phyloP scores from a whole-genome alignment of 345 rosid species.

The Camelina neglecta region DNA sequence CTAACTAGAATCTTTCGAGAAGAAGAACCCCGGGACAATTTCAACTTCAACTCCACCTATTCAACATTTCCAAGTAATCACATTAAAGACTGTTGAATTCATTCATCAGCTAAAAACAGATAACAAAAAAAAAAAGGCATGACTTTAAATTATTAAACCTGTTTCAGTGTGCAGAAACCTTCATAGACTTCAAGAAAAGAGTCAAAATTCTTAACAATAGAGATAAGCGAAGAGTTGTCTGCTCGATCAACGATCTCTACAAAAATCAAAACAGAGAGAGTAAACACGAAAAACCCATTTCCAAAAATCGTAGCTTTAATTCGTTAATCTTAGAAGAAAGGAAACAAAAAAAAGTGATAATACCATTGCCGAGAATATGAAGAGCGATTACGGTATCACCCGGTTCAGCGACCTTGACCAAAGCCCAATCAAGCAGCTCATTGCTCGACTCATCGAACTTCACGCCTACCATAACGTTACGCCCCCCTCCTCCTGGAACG shows the following conservation, averaged over 20 bases:
- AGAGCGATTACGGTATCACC: constrained; percentile 86
- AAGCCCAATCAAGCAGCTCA: constrained; percentile 85
- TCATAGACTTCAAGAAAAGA: constrained; percentile 76
- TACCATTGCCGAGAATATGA: constrained; percentile 76
- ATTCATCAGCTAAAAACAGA: constrained; percentile 6
- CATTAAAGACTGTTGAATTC: background rate
- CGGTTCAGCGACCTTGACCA: constrained; percentile 83
- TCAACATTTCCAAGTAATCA: constrained; percentile 14
- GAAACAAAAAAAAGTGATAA: constrained; percentile 16
- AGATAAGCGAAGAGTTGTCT: constrained; percentile 65
- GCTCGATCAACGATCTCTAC: constrained; percentile 58
- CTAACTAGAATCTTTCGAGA: constrained; percentile 63
- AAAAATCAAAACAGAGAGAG: constrained; percentile 5
- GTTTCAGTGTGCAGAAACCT: constrained; percentile 95
- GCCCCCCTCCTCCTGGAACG: constrained; percentile 43
- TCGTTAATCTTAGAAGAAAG: background rate
- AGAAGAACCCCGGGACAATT: constrained; percentile 73
- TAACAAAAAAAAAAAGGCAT: background rate
- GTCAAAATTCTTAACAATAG: constrained; percentile 77
- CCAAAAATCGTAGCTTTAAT: constrained; percentile 10
- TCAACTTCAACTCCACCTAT: constrained; percentile 92
- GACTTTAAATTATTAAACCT: constrained; percentile 51
- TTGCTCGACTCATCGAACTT: constrained; percentile 71
- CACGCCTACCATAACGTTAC: constrained; percentile 78
- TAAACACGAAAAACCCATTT: constrained; percentile 13